Percentiles rank a stretch among this genome's conserved stretches.
Evolutionary conservation across 2,329 filamentous ascomycete genomes (phyloP).

Genomic region (Didymella pomorum): DNA sequence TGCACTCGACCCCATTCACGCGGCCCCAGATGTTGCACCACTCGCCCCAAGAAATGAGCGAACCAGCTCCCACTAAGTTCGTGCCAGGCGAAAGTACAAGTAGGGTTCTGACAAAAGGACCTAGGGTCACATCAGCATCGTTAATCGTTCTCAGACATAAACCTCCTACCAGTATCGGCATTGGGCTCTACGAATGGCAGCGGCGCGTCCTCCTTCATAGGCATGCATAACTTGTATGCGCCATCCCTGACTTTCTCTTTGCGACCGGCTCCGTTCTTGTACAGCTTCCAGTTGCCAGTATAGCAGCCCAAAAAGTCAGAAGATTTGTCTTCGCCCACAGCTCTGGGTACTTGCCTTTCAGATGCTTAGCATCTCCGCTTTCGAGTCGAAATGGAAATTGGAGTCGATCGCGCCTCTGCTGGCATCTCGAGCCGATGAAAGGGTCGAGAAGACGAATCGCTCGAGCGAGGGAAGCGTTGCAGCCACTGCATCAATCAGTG

Average conservation of each 20-base stretch:
- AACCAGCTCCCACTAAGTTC: conserved; percentile 37
- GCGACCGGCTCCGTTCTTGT: background rate
- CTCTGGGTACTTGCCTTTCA: conserved; percentile 43
- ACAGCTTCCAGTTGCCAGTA: conserved; percentile 34
- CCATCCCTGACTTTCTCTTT: conserved; percentile 18
- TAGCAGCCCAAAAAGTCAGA: conserved; percentile 38
- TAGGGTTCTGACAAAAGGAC: conserved; percentile 35
- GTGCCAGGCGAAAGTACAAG: conserved; percentile 32
- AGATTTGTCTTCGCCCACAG: conserved; percentile 39
- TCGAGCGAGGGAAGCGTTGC: conserved; percentile 46
- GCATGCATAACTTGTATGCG: conserved; percentile 27
- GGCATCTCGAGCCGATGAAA: conserved; percentile 46
- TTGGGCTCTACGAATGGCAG: conserved; percentile 31
- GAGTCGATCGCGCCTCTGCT: conserved; percentile 46
- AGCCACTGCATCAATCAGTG: conserved; percentile 50
- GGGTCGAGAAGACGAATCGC: conserved; percentile 56
- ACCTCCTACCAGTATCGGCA: conserved; percentile 32
- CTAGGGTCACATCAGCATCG: conserved; percentile 11
- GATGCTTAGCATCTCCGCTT: conserved; percentile 52
- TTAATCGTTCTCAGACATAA: background rate
- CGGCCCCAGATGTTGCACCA: conserved; percentile 35
- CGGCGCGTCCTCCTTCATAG: conserved; percentile 30
- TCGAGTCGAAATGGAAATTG: conserved; percentile 54
- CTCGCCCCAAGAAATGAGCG: conserved; percentile 34
- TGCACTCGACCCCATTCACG: conserved; percentile 27